Evolutionary conservation across 179 eudicot species (phyloP), one percentile per base, ranked within the genome.

Genomic region (Actinidia chinensis): DNA sequence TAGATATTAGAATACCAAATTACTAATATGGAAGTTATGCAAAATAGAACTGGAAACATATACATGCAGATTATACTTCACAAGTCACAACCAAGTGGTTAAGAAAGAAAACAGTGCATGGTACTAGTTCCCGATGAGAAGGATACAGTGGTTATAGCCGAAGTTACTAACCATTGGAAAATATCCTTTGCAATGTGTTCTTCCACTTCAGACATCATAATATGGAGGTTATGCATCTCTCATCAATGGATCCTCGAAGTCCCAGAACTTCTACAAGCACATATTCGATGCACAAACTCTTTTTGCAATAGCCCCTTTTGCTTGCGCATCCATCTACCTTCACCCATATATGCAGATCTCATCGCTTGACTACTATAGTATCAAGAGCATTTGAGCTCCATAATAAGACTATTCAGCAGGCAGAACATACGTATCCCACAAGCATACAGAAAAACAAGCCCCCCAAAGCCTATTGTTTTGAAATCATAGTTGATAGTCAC

Each of bases 371-470:
- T n/a, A n/a, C n/a, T n/a, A n/a, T n/a, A n/a, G n/a, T n/a, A n/a
- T n/a, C n/a, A n/a, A n/a, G n/a, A n/a, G n/a, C n/a, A 46, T 46
- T n/a, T 46, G 36, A 68, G 54, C 52, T 68, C 72, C 36, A 48
- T 68, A 68, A 8, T 42, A n/a, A 4, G 15, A 40, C 20, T 17
- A 10, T 40, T 48, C 47, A 66, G 11, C 12, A 40, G 68, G 42
- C 44, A 63, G 68, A 66, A 66, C 47, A 66, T n/a, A 66, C 7
- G 47, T 17, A 65, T 15, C 47, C 69, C 44, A 65, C 20, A 65
- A 15, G 47, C 47, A 14, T 65, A 33, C 47, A 33, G 20, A 65
- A 36, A 36, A 13, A 20, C 69, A 65, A 65, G 51, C 51, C 51
- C 51, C 51, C 13, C 9, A 48, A 48, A 48, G 51, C 51, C 51